Base-by-base conservation (phyloP, 306 rosid genomes). In the Prinsepia uniflora region DNA sequence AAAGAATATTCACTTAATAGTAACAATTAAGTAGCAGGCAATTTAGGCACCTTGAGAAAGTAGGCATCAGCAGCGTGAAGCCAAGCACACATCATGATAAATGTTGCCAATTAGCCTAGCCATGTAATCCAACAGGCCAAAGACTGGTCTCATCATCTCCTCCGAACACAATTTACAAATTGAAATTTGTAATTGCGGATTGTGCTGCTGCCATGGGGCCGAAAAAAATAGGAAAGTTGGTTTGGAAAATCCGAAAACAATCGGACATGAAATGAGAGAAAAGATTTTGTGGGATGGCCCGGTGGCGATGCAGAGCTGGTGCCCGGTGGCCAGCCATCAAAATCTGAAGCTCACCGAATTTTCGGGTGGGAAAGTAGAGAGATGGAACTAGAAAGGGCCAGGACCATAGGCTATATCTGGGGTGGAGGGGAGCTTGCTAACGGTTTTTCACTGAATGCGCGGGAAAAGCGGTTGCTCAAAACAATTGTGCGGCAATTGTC, bases 391-490 rank as follows among this genome's bases (percentile, higher is more conserved):
- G 71, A 76, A 76, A 82, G 79, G 75, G 65, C 71, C 67, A 62
- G 61, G 52, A 50, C 39, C 77, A 3, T 44, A 6, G 43, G 30
- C 82, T 76, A 81, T 66, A 75, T 80, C 78, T 80, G 76, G 76
- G 81, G 76, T 42, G 34, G 41, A 46, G 6, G 62, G 13, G 52
- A 58, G 2, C 44, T 39, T 57, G 70, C 12, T 56, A 76, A 63
- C 75, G 65, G 60, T 61, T 72, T 84, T 80, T 82, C 71, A 70
- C 89, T 76, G 73, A 65, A 70, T n/a, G 73, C 76, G 88, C 89
- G 83, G 78, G 47, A 85, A 81, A 71, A 43, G 63, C 87, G 96
- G 81, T 77, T 83, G 78, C 9, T 45, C 10, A 2, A 30, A 8
- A 76, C 64, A 54, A 55, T 70, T 78, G 50, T 73, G 71, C 22